Base-by-base conservation (phyloP, 1,139 yeast genomes). In the Eremothecium coryli region DNA sequence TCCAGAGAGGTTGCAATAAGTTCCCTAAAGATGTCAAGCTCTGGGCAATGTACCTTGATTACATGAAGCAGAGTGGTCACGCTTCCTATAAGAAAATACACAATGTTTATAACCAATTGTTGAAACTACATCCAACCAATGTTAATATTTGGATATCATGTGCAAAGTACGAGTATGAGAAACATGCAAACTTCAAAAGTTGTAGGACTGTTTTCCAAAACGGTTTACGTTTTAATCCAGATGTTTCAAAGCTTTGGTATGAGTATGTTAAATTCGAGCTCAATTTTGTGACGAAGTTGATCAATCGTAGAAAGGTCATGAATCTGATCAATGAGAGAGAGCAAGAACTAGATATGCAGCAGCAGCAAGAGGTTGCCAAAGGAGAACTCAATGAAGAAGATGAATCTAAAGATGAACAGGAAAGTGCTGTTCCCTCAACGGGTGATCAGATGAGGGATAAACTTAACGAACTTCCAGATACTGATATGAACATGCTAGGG, bases 71-170 rank as follows among this genome's bases (percentile, higher is more conserved):
- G 4, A 47, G 55, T 37, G 58, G 59, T 22, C 61, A 67, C 23
- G 84, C 85, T 15, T 79, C 95, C 12, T 73, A 80, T 43, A 80
- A 82, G 48, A 79, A 79, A 29, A 74, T 85, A n/a, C 86, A 84
- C 55, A 77, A 75, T 46, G 76, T 85, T 5, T 85, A 86, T 56
- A 77, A 93, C 2, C 72, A 76, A 40, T 66, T 90, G 48, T 66
- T 93, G 48, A 86, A 80, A 59, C 64, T 85, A 43, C 97, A 90
- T 54, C 97, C 98, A n/a, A 71, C 84, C 36, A 82, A 86, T 52
- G 73, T 86, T 2, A 80, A 79, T 48, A 82, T 93, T 10, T 93
- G 98, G 98, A 73, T 90, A 35, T 73, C 86, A 50, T 96, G 96
- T 16, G 96, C 97, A 31, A 84, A 84, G 54, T 86, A 85, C 58